Conservation (phyloP, 768 basidiomycete genomes). For the Rhodosporidiobolus odoratus region DNA sequence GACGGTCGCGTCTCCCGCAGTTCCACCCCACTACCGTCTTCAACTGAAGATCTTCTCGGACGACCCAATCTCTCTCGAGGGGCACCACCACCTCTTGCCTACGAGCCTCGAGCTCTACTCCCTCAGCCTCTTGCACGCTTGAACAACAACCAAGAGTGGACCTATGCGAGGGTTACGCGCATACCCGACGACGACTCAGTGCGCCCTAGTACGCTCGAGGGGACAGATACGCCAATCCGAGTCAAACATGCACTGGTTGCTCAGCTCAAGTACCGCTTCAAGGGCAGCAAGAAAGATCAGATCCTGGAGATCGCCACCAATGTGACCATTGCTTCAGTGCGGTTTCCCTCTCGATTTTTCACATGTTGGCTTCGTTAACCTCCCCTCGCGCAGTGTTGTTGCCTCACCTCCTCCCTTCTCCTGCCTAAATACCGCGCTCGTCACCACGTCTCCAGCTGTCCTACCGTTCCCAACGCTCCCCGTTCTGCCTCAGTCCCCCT, state of each 20-base stretch:
- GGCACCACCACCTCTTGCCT: conserved; percentile 14
- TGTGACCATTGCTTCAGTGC: conserved; percentile 30
- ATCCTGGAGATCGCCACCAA: conserved; percentile 16
- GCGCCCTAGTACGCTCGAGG: conserved; percentile 25
- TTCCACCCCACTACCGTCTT: conserved; percentile 7
- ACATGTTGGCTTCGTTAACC: no score
- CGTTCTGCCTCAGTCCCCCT: neutral
- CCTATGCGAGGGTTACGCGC: conserved; percentile 26
- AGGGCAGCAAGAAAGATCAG: conserved; percentile 21
- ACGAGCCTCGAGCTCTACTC: conserved; percentile 19
- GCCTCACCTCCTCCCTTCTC: conserved; percentile 25
- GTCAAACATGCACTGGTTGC: conserved; percentile 23
- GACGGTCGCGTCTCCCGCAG: neutral
- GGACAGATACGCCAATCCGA: conserved; percentile 29
- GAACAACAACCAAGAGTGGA: conserved; percentile 21
- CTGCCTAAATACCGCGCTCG: conserved; percentile 22
- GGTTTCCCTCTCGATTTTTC: neutral
- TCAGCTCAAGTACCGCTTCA: conserved; percentile 25
- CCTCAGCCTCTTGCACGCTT: conserved; percentile 27
- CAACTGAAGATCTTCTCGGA: conserved; percentile 28
- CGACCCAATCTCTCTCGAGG: conserved; percentile 19
- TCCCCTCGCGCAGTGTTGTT: conserved; percentile 18
- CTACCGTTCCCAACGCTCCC: neutral
- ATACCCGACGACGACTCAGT: conserved; percentile 31
- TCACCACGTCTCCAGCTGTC: neutral